A percentile compares a stretch with the other conserved stretches of the same genome.
Evolutionary conservation across 2,329 filamentous ascomycete species (phyloP).

Genomic region (Scorias spongiosa): DNA sequence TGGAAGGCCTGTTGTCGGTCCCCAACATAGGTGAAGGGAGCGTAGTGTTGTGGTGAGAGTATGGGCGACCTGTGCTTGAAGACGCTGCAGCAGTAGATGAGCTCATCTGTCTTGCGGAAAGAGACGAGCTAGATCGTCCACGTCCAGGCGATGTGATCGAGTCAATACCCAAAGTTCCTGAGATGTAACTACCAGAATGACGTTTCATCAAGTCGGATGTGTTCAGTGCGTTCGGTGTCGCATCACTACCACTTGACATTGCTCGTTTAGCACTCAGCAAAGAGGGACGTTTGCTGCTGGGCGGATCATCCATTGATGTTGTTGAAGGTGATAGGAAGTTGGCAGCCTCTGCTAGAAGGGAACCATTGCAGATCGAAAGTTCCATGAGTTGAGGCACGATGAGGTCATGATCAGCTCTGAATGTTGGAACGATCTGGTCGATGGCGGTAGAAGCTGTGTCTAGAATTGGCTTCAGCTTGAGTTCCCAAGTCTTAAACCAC

Average conservation of each 20-base stretch:
- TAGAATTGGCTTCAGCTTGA: slow-evolving; percentile 64
- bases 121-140: slow-evolving; percentile 40
- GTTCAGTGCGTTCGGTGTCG: slow-evolving; percentile 15
- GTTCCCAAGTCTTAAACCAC: slow-evolving; percentile 73
- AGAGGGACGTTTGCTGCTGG: slow-evolving; percentile 26
- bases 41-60: slow-evolving; percentile 15
- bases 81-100: slow-evolving; percentile 25
- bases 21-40: slow-evolving; percentile 18
- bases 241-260: slow-evolving; percentile 20
- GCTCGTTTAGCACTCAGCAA: slow-evolving; percentile 25
- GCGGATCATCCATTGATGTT: slow-evolving; percentile 22
- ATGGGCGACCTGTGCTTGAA: slow-evolving; percentile 15
- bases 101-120: slow-evolving; percentile 37
- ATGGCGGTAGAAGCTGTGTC: slow-evolving; percentile 54
- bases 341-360: slow-evolving; percentile 42
- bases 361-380: slow-evolving; percentile 65
- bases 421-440: slow-evolving; percentile 59
- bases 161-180: slow-evolving; percentile 6
- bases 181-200: slow-evolving; percentile 49
- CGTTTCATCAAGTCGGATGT: slow-evolving; percentile 30
- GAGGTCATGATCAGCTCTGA: slow-evolving; percentile 63
- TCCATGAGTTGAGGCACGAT: slow-evolving; percentile 56
- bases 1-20: slow-evolving; percentile 16
- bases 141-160: slow-evolving; percentile 20
- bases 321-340: slow-evolving; percentile 42